Evolutionary conservation across 108 stramenopile species (phyloP).

Genomic region (Cyclotella baltica): DNA sequence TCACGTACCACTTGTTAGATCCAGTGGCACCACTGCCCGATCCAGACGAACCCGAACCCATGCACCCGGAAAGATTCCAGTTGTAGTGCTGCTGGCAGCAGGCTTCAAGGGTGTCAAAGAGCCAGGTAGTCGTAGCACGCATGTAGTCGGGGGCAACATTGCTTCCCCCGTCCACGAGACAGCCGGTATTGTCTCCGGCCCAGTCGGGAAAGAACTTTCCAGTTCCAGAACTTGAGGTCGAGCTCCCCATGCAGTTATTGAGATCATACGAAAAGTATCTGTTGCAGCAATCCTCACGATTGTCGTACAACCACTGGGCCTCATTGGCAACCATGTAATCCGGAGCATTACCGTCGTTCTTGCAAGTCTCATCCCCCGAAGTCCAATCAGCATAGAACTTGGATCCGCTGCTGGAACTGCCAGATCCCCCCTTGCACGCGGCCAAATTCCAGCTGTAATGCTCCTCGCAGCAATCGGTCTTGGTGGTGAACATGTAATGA

Average conservation of each 20-base stretch:
- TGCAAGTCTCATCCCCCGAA: not conserved
- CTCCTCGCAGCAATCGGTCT: not conserved
- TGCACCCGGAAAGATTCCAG: not conserved
- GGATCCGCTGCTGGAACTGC: not conserved
- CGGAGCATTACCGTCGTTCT: not conserved
- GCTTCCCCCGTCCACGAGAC: not conserved
- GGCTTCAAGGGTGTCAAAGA: not conserved
- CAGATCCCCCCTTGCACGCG: not conserved
- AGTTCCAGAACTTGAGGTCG: not conserved
- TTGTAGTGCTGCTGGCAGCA: not conserved
- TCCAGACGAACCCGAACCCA: not conserved
- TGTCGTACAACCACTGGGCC: not conserved
- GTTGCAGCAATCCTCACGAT: not conserved
- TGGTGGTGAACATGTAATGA: not conserved
- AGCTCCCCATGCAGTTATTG: not conserved
- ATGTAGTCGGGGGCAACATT: not conserved
- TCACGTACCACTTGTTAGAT: conserved; percentile 9
- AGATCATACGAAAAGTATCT: not conserved
- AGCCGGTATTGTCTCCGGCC: not conserved
- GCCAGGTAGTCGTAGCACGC: not conserved
- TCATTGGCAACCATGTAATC: not conserved
- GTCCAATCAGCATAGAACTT: conserved; percentile 1
- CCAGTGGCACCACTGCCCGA: not conserved
- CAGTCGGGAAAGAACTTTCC: not conserved
- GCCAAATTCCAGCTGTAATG: not conserved